Evolutionary conservation across 1,139 yeast species (phyloP).

Genomic region (Blastobotrys indianensis): DNA sequence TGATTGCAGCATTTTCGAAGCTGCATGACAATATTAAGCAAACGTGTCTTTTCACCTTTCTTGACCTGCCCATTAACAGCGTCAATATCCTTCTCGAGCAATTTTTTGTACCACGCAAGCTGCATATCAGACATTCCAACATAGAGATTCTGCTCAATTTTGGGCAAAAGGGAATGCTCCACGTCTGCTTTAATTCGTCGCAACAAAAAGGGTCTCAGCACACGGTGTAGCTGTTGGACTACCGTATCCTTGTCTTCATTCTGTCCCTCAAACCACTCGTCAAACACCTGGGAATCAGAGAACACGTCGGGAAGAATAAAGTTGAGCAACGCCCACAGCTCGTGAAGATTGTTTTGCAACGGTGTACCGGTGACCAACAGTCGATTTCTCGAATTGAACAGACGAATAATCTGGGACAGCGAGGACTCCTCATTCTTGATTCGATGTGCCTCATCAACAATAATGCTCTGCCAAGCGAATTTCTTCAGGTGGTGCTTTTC

Average conservation of each 20-base stretch:
- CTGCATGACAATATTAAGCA: conserved; percentile 93
- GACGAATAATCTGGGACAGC: conserved; percentile 80
- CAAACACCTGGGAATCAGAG: conserved; percentile 83
- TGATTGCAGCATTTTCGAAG: conserved; percentile 94
- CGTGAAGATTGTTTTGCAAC: conserved; percentile 87
- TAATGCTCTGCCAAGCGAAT: conserved; percentile 87
- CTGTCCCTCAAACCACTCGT: conserved; percentile 70
- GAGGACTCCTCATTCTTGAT: conserved; percentile 91
- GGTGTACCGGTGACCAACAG: conserved; percentile 94
- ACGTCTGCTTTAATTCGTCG: conserved; percentile 92
- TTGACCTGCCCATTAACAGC: conserved; percentile 93
- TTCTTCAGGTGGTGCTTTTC: conserved; percentile 78
- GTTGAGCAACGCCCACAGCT: conserved; percentile 89
- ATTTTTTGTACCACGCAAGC: conserved; percentile 78
- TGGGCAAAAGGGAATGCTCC: conserved; percentile 83
- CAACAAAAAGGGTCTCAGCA: conserved; percentile 77
- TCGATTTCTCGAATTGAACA: conserved; percentile 79
- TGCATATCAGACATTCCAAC: conserved; percentile 97
- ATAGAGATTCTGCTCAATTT: conserved; percentile 82
- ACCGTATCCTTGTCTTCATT: conserved; percentile 61
- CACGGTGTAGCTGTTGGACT: conserved; percentile 78
- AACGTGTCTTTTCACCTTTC: conserved; percentile 80
- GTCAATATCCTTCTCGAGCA: conserved; percentile 88
- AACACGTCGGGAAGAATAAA: conserved; percentile 91
- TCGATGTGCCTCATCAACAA: conserved; percentile 95